Conservation (phyloP, 129 eudicot species). For the Pseudognaphalium luteoalbum region DNA sequence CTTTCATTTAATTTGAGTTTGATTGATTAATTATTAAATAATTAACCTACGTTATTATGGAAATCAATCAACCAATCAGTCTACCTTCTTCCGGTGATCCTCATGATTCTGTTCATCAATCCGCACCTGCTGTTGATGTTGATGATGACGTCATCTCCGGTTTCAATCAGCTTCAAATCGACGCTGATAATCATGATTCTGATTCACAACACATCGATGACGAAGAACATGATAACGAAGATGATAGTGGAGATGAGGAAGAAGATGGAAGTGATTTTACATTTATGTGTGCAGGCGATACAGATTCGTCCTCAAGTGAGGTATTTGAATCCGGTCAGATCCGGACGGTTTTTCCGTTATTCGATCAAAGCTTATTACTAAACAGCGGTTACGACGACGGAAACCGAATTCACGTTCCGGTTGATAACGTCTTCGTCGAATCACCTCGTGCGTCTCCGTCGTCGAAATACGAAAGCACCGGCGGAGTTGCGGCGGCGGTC, state of each 20-base stretch:
- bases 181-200: background rate
- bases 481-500: slow-evolving; percentile 46
- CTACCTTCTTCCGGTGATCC: slow-evolving; percentile 22
- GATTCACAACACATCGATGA: background rate
- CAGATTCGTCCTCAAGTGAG: slow-evolving; percentile 26
- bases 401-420: slow-evolving; percentile 42
- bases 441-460: slow-evolving; percentile 32
- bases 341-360: slow-evolving; percentile 56
- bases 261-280: slow-evolving; percentile 58
- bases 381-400: slow-evolving; percentile 25
- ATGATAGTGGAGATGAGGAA: background rate
- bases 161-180: slow-evolving; percentile 15
- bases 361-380: slow-evolving; percentile 42
- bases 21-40: background rate
- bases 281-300: slow-evolving; percentile 34
- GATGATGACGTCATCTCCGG: slow-evolving; percentile 18
- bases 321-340: slow-evolving; percentile 43
- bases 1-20: too few relatives aligned
- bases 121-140: background rate
- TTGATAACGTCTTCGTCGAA: slow-evolving; percentile 50
- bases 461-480: background rate
- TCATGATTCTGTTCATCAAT: background rate
- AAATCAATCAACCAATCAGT: background rate
- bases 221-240: slow-evolving; percentile 12
- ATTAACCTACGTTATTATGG: background rate